phyloP scores from a whole-genome alignment of 1,284 basidiomycete genomes.

The Cutaneotrichosporon sp. region DNA sequence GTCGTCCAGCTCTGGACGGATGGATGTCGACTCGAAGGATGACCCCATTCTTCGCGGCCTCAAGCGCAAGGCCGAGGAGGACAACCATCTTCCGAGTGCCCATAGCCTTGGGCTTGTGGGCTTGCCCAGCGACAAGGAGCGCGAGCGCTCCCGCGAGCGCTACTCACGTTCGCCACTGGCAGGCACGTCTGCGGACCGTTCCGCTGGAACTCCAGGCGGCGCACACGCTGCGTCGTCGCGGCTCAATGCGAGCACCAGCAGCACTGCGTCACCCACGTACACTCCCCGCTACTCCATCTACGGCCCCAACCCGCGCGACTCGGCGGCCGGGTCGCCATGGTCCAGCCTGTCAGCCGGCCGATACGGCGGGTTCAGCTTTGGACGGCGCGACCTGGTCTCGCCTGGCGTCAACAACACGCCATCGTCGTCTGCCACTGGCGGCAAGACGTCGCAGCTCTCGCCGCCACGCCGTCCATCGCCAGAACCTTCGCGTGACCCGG shows the following conservation, averaged over 20 bases:
- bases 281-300: constrained; percentile 38
- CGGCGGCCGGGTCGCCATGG: constrained; percentile 26
- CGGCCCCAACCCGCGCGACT: constrained; percentile 37
- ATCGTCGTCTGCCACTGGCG: constrained; percentile 16
- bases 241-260: not conserved
- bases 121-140: constrained; percentile 24
- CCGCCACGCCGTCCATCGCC: constrained; percentile 31
- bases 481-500: constrained; percentile 21
- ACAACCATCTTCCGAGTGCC: constrained; percentile 24
- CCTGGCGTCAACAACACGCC: not conserved
- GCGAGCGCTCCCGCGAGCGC: constrained; percentile 29
- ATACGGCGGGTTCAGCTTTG: constrained; percentile 28
- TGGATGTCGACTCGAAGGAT: constrained; percentile 27
- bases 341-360: constrained; percentile 20
- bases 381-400: constrained; percentile 24
- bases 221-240: not conserved
- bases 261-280: constrained; percentile 3
- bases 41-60: constrained; percentile 30
- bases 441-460: constrained; percentile 15
- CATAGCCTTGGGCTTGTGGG: constrained; percentile 26
- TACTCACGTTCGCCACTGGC: constrained; percentile 33
- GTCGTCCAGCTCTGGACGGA: constrained; percentile 14
- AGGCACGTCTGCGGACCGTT: constrained; percentile 12
- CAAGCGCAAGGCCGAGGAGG: constrained; percentile 42
- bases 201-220: constrained; percentile 1